Base-by-base conservation (phyloP, 768 basidiomycete species). In the Lactifluus volemus region DNA sequence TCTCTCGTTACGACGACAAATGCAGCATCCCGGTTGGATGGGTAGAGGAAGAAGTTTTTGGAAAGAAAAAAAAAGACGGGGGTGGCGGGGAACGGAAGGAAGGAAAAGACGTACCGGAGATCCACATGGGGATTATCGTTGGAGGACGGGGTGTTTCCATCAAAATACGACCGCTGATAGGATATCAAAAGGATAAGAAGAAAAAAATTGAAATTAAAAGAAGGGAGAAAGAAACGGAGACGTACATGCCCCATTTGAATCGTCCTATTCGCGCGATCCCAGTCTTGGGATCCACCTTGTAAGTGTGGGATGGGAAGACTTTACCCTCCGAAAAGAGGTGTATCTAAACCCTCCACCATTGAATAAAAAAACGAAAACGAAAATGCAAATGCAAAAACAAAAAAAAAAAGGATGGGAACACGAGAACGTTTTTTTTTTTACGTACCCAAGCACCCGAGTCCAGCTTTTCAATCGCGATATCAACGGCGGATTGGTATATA, bases 201-300 rank as follows among this genome's bases (percentile, higher is more conserved):
- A 2, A 25, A 25, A 25, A 25, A 25, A n/a, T n/a, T n/a, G n/a
- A n/a, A n/a, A n/a, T n/a, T n/a, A n/a, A n/a, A n/a, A n/a, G n/a
- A n/a, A n/a, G n/a, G 25, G 2, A 25, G 25, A 25, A 2, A 25
- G 25, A 25, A 25, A 4, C 32, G 9, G 21, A 34, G 45, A 85
- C 93, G 73, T 70, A 95, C 93, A 95, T 76, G 60, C 95, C 95
- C 95, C 95, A 98, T 77, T 95, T 97, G 73, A 97, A 96, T 50
- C 90, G 78, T 7, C 84, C 78, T 54, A 97, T 72, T 66, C 71
- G 71, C 17, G 78, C 75, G 6, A 75, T 63, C 11, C 84, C 83
- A 59, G 75, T 67, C 41, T 67, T 52, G 0, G 57, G 61, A 47
- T 63, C 69, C 53, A 74, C 73, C 53, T 68, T 70, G 69, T 86